Conservation (phyloP, 345 rosid genomes). For the Adansonia digitata region DNA sequence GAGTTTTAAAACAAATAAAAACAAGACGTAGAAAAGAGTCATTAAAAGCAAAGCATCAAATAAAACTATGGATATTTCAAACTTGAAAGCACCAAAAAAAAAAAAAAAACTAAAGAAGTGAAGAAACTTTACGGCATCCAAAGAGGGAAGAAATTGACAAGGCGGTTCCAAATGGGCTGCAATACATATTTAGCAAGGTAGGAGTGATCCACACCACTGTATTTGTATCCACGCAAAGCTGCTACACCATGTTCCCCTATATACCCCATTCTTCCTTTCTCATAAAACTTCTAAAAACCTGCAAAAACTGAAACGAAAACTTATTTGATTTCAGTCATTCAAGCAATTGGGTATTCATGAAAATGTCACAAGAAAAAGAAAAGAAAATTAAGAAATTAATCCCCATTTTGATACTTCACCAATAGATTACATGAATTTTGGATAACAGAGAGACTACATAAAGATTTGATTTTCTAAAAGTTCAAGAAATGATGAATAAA, state of each 20-base stretch:
- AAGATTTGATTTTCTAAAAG: neutral
- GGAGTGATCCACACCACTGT: conserved; percentile 92
- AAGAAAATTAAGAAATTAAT: neutral
- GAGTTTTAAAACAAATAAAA: neutral
- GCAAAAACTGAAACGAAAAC: conserved; percentile 6
- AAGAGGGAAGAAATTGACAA: conserved; percentile 80
- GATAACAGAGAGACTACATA: neutral
- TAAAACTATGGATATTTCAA: neutral
- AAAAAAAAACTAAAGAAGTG: neutral
- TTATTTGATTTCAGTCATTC: neutral
- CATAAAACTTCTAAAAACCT: conserved; percentile 18
- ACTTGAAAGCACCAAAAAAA: neutral
- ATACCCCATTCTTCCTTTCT: conserved; percentile 63
- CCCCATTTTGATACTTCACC: neutral
- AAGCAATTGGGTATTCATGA: neutral
- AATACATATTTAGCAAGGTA: conserved; percentile 78
- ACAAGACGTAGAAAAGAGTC: neutral
- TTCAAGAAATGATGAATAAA: neutral
- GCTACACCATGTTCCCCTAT: conserved; percentile 83
- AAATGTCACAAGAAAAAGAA: neutral
- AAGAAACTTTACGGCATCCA: conserved; percentile 89
- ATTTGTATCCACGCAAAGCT: conserved; percentile 77
- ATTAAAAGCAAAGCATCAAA: neutral
- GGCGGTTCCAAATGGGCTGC: conserved; percentile 89
- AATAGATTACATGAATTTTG: neutral